phyloP scores from a whole-genome alignment of 2,329 filamentous ascomycete species.

The Neofusicoccum sp. region DNA sequence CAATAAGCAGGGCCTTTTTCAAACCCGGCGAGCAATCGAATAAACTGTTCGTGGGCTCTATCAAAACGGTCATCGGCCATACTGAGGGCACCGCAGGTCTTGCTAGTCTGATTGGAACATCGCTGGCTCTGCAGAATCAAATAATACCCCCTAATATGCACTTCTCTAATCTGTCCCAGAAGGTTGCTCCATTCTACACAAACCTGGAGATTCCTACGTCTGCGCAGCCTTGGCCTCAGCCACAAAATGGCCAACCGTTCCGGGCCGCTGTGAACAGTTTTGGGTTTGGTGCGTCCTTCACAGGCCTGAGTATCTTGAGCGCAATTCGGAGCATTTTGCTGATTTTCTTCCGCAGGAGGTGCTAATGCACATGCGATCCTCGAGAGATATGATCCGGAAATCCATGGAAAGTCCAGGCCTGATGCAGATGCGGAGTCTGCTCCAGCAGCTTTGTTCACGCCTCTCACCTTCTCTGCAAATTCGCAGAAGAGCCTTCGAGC shows the following conservation, averaged over 20 bases:
- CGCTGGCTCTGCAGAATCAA: slow-evolving; percentile 36
- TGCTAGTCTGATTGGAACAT: slow-evolving; percentile 34
- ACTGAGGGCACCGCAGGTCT: slow-evolving; percentile 36
- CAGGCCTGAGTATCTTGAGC: too few relatives aligned
- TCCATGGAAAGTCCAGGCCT: neutral
- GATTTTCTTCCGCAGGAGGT: neutral
- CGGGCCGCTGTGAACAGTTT: slow-evolving; percentile 22
- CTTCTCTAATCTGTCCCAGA: slow-evolving; percentile 29
- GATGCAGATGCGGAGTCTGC: too few relatives aligned
- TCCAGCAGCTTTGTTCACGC: neutral
- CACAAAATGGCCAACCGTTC: neutral
- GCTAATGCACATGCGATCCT: slow-evolving; percentile 21
- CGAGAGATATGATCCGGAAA: slow-evolving; percentile 4
- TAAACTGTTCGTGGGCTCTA: slow-evolving; percentile 20
- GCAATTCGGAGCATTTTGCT: too few relatives aligned
- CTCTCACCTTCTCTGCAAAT: slow-evolving; percentile 19
- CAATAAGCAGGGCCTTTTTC: slow-evolving; percentile 24
- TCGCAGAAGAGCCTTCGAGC: slow-evolving; percentile 8
- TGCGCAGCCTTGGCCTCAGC: slow-evolving; percentile 18
- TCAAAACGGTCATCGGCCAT: slow-evolving; percentile 39
- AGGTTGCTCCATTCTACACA: slow-evolving; percentile 23
- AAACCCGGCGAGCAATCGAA: neutral
- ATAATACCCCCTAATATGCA: slow-evolving; percentile 34
- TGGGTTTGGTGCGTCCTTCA: slow-evolving; percentile 19
- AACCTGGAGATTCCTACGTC: slow-evolving; percentile 18